phyloP scores from a whole-genome alignment of 345 rosid species.

The Rhizophora mangle region DNA sequence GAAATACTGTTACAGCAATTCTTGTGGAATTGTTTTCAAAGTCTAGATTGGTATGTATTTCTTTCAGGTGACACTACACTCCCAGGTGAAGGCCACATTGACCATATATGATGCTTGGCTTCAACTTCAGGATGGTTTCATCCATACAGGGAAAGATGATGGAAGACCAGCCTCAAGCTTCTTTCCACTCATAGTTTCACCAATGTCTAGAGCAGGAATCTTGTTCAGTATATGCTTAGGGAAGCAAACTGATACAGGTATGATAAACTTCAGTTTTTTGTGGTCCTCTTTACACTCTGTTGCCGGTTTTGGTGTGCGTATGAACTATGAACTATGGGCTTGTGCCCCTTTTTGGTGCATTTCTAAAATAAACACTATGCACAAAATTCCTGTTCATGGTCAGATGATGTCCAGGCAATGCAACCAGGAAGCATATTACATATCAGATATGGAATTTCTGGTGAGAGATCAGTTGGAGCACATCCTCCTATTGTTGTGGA shows the following conservation, averaged over 20 bases:
- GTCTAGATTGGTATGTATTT: constrained; percentile 6
- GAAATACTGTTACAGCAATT: neutral
- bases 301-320: too few relatives aligned
- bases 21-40: constrained; percentile 1
- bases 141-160: constrained; percentile 54
- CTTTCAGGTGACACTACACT: constrained; percentile 78
- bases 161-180: constrained; percentile 80
- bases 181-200: constrained; percentile 80
- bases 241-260: constrained; percentile 54
- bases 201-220: constrained; percentile 74
- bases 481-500: constrained; percentile 63
- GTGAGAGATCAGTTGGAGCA: constrained; percentile 75
- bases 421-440: constrained; percentile 66
- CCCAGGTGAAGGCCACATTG: constrained; percentile 83
- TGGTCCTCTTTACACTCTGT: too few relatives aligned
- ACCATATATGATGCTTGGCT: constrained; percentile 86
- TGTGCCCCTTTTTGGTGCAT: too few relatives aligned
- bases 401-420: constrained; percentile 44
- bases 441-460: constrained; percentile 71
- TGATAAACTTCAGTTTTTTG: too few relatives aligned
- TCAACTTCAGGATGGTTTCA: constrained; percentile 90
- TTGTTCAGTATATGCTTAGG: constrained; percentile 65
- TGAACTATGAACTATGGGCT: too few relatives aligned
- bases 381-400: constrained; percentile 16
- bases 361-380: neutral